Conservation (phyloP, 75 land plant genomes). For the Selaginella moellendorffii region DNA sequence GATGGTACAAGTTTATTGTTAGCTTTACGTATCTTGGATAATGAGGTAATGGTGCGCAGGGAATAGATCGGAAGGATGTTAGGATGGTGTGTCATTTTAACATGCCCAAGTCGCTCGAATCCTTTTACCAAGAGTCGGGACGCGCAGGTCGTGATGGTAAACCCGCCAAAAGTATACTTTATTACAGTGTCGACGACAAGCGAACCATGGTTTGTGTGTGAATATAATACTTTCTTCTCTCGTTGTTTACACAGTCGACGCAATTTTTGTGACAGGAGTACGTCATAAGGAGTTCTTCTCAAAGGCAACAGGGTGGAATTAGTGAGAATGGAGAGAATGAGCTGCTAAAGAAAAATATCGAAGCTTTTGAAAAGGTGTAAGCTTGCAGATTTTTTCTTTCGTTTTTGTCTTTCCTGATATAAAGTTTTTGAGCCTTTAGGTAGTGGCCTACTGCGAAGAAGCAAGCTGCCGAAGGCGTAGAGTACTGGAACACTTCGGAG, state of each 20-base stretch:
- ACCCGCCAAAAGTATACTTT: conserved; percentile 59
- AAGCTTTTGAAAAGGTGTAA: conserved; percentile 43
- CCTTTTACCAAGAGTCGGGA: conserved; percentile 92
- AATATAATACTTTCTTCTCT: neutral
- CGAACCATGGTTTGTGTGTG: conserved; percentile 45
- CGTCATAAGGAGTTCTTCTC: conserved; percentile 39
- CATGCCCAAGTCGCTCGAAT: conserved; percentile 84
- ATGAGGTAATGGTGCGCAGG: no score
- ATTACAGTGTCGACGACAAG: conserved; percentile 72
- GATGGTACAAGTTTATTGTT: no score
- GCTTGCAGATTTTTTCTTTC: neutral
- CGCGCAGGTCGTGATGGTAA: conserved; percentile 91
- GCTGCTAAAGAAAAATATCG: conserved; percentile 32
- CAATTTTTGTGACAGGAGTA: conserved; percentile 37
- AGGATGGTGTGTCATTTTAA: conserved; percentile 74
- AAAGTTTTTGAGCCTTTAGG: conserved; percentile 24
- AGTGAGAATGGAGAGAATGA: conserved; percentile 18
- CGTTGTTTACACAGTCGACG: neutral
- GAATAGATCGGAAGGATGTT: conserved; percentile 84
- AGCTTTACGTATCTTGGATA: no score
- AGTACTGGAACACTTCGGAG: conserved; percentile 74
- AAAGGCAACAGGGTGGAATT: conserved; percentile 21
- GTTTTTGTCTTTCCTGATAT: neutral
- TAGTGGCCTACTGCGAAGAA: conserved; percentile 75
- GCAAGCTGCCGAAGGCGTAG: conserved; percentile 65